phyloP scores from a whole-genome alignment of 257 asterid genomes.

The Scutellaria galericulata region DNA sequence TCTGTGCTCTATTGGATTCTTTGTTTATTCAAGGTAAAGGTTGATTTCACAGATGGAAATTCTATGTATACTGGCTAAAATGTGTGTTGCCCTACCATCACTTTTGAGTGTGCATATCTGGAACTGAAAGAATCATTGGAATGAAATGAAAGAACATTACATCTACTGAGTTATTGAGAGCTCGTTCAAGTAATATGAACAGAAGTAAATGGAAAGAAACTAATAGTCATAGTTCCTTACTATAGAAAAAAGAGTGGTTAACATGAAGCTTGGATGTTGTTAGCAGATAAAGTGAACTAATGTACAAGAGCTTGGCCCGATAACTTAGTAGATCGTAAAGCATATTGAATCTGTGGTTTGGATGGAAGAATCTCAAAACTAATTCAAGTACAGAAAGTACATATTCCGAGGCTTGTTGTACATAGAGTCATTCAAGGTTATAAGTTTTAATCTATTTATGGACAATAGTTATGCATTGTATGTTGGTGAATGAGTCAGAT shows the following conservation, averaged over 20 bases:
- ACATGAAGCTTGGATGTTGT: background rate
- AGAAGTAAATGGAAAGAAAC: constrained; percentile 15
- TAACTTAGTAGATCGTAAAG: background rate
- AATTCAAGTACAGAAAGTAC: background rate
- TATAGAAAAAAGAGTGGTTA: constrained; percentile 7
- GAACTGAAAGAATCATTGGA: background rate
- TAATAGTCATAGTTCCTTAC: background rate
- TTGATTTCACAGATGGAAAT: constrained; percentile 2
- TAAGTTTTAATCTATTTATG: background rate
- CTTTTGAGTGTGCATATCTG: background rate
- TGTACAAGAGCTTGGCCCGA: background rate
- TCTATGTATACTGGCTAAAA: constrained; percentile 1
- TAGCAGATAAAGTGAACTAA: background rate
- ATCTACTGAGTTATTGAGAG: background rate
- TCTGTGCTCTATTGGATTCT: background rate
- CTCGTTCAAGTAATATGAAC: background rate
- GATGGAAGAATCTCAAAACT: background rate
- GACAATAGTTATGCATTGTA: background rate
- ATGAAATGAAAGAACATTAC: background rate
- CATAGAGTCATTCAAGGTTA: background rate
- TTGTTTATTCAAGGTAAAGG: constrained; percentile 20
- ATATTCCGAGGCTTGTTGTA: background rate
- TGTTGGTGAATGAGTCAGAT: background rate
- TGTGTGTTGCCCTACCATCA: background rate
- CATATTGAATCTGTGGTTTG: constrained; percentile 13